A percentile compares a stretch with the other conserved stretches of the same genome.
Conservation (phyloP, 2,329 filamentous ascomycete genomes). For the Hypoxylon sp. region DNA sequence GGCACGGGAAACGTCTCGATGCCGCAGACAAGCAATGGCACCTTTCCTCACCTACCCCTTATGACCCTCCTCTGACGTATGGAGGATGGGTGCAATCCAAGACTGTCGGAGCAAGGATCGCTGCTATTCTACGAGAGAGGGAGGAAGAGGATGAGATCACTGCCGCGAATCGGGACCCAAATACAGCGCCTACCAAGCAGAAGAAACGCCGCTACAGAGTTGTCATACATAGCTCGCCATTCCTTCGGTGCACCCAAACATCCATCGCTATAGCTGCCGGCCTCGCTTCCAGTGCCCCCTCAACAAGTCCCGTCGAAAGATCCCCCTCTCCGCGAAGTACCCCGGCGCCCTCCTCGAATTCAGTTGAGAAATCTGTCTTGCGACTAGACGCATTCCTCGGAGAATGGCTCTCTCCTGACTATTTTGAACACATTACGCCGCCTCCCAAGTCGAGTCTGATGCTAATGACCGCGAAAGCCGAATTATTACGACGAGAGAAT, state of each 20-base stretch:
- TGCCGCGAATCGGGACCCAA: conserved; percentile 38
- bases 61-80: conserved; percentile 95
- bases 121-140: conserved; percentile 74
- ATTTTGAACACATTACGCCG: conserved; percentile 92
- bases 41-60: conserved; percentile 90
- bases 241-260: conserved; percentile 92
- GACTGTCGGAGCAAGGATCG: conserved; percentile 85
- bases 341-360: conserved; percentile 45
- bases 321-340: conserved; percentile 48
- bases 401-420: conserved; percentile 94
- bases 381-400: conserved; percentile 93
- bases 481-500: conserved; percentile 83
- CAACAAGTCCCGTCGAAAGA: conserved; percentile 53
- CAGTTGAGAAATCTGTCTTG: conserved; percentile 72
- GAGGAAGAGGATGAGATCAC: conserved; percentile 59
- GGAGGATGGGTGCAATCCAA: conserved; percentile 92
- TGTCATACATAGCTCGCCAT: conserved; percentile 93
- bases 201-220: conserved; percentile 79
- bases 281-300: conserved; percentile 74
- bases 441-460: conserved; percentile 89
- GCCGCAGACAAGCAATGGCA: conserved; percentile 97
- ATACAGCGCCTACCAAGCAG: conserved; percentile 50
- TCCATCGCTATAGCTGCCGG: conserved; percentile 90
- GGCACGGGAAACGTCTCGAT: conserved; percentile 94
- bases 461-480: conserved; percentile 89